Conservation (phyloP, 352 stramenopile genomes). For the Globisporangium takayamanum region DNA sequence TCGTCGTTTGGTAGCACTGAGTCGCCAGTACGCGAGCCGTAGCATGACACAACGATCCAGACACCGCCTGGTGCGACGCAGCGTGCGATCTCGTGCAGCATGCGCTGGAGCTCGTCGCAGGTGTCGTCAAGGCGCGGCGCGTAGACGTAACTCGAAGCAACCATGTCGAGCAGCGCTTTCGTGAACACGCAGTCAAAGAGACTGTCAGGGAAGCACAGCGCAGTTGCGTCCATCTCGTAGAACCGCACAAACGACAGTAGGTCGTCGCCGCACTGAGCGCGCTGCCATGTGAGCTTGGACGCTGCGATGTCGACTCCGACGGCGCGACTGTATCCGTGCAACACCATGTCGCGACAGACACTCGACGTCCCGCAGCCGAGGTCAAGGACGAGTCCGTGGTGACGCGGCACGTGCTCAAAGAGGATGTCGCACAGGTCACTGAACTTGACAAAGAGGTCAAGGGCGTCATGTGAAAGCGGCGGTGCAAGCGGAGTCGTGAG, state of each 20-base stretch:
- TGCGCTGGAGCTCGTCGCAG: constrained; percentile 11
- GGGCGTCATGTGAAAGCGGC: not conserved
- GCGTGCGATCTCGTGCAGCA: constrained; percentile 17
- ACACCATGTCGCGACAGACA: constrained; percentile 22
- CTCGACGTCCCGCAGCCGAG: constrained; percentile 25
- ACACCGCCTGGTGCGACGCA: constrained; percentile 25
- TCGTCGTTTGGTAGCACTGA: not conserved
- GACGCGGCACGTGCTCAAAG: constrained; percentile 3
- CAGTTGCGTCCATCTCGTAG: constrained; percentile 10
- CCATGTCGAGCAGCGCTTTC: constrained; percentile 23
- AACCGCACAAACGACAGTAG: constrained; percentile 17
- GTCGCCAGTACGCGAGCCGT: not conserved
- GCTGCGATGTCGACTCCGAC: constrained; percentile 18
- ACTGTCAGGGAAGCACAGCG: constrained; percentile 17
- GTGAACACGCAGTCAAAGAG: constrained; percentile 23
- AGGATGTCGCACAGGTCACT: constrained; percentile 7
- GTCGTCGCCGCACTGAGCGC: constrained; percentile 5
- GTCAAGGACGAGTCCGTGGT: constrained; percentile 15
- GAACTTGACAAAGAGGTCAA: constrained; percentile 12
- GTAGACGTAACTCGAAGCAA: constrained; percentile 12
- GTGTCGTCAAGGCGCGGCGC: not conserved
- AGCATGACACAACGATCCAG: constrained; percentile 17
- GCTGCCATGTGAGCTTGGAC: constrained; percentile 16
- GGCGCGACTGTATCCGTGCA: constrained; percentile 20
- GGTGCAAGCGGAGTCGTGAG: not conserved